Evolutionary conservation across 2,329 filamentous ascomycete genomes (phyloP), one percentile per base, ranked within the genome.

Genomic region (Tolypocladium ovalisporum): DNA sequence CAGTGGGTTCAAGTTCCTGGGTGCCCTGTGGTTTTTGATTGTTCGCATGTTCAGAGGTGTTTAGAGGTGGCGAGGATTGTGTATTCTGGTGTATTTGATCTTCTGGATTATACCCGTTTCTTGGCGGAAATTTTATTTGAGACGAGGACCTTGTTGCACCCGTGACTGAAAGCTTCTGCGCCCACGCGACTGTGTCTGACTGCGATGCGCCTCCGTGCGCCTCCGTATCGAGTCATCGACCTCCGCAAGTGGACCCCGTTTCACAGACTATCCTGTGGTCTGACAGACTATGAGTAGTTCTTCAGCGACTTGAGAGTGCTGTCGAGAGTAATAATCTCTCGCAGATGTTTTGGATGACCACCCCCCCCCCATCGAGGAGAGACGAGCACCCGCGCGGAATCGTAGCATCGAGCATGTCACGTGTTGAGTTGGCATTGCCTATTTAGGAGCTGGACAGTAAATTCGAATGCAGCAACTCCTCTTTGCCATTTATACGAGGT

Each of bases 21-120:
- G 92, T 3, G 89, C 89, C 0, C 79, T 90, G 73, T 96, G 91
- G 90, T 97, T 97, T 76, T 81, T 99, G 78, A 80, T 97, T 64
- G 87, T 93, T 58, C 81, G 91, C 66, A 82, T 95, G 83, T 93
- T 96, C 72, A 84, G 90, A 62, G 84, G 84, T 63, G 84, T 87
- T 58, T 86, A 75, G 65, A 44, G 37, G 52, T 1, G 29, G 54
- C 19, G 4, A 51, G 3, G 29, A n/a, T n/a, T 3, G 29, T 51
- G 29, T 51, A 10, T 51, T 22, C 2, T 36, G 36, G 35, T 53
- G 52, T 39, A 53, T 24, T 27, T 27, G 24, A 24, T 37, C 19
- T 34, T 53, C 34, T 53, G 52, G 47, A 51, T 9, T 51, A 51
- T 51, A 51, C 47, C 47, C 47, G 47, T 34, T 34, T 51, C 4